phyloP scores from a whole-genome alignment of 768 basidiomycete species.

The Suillus tomentosus region DNA sequence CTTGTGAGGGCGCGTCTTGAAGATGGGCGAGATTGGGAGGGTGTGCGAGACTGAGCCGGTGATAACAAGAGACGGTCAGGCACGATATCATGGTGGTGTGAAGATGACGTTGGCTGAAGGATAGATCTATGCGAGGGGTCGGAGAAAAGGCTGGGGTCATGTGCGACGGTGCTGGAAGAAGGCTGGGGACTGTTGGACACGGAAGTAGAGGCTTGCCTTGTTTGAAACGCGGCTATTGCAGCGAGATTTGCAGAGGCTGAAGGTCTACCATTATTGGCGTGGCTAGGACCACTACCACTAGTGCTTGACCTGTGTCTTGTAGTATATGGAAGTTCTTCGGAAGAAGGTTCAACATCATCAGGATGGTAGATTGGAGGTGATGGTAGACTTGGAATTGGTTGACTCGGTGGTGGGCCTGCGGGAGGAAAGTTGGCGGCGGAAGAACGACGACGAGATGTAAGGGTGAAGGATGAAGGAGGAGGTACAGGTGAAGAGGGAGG shows the following conservation, averaged over 20 bases:
- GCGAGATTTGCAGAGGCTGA: constrained; percentile 51
- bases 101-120: constrained; percentile 34
- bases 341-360: constrained; percentile 22
- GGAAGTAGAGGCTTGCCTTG: constrained; percentile 38
- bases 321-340: constrained; percentile 32
- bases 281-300: constrained; percentile 27
- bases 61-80: constrained; percentile 48
- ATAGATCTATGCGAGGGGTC: constrained; percentile 61
- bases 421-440: constrained; percentile 65
- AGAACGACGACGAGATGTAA: constrained; percentile 58
- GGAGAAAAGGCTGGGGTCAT: constrained; percentile 51
- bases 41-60: constrained; percentile 42
- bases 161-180: constrained; percentile 21
- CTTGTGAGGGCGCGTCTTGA: constrained; percentile 84
- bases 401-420: constrained; percentile 69
- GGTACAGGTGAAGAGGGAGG: constrained; percentile 32
- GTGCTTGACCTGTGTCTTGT: constrained; percentile 40
- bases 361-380: constrained; percentile 27
- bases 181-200: constrained; percentile 31
- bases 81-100: constrained; percentile 40
- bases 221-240: constrained; percentile 63
- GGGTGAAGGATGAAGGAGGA: constrained; percentile 33
- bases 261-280: constrained; percentile 34
- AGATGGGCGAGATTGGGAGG: constrained; percentile 58
- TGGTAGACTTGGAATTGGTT: constrained; percentile 74